Base-by-base conservation (phyloP, 1,284 basidiomycete genomes). In the Quambalaria eucalypti region DNA sequence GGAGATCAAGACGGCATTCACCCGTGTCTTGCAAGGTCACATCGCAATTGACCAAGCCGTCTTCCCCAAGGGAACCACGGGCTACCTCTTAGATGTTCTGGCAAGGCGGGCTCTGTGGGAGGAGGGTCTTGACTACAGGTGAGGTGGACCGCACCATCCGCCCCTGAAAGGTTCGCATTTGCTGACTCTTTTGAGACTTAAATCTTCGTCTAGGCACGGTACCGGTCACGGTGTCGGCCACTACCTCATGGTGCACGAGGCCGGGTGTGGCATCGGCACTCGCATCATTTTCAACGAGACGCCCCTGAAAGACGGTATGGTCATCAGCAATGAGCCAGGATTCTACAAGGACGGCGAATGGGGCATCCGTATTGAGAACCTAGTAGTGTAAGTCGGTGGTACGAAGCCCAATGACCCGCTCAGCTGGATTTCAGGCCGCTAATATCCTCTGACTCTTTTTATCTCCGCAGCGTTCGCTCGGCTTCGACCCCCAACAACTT, bases 321-420 rank as follows among this genome's bases (percentile, higher is more conserved):
- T 75, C 10, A 39, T 75, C 23, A 68, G 65, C 48, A 75, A 73
- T 53, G 73, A 98, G 69, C 93, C 93, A 0, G 93, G 90, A 2
- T 97, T 88, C 77, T 98, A 89, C 77, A 95, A 96, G 76, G 91
- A 96, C 67, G 93, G 91, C 4, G 79, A 82, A 56, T 98, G 87
- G 73, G 93, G 93, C 2, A 90, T 97, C 64, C 85, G 93, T 2
- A 91, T 95, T 66, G 93, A 98, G 78, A 90, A 84, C 73, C 55
- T 75, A 7, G 63, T 72, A n/a, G n/a, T n/a, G n/a, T n/a, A n/a
- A n/a, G n/a, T n/a, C 47, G 64, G 68, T 51, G 55, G 44, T 14
- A 26, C 14, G 44, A n/a, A 47, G 14, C 16, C 25, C 44, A 26
- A 19, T 12, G 23, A 19, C 44, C 1, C 12, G 44, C 44, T 16